phyloP scores from a whole-genome alignment of 306 rosid genomes.

The Trifolium subterraneum region DNA sequence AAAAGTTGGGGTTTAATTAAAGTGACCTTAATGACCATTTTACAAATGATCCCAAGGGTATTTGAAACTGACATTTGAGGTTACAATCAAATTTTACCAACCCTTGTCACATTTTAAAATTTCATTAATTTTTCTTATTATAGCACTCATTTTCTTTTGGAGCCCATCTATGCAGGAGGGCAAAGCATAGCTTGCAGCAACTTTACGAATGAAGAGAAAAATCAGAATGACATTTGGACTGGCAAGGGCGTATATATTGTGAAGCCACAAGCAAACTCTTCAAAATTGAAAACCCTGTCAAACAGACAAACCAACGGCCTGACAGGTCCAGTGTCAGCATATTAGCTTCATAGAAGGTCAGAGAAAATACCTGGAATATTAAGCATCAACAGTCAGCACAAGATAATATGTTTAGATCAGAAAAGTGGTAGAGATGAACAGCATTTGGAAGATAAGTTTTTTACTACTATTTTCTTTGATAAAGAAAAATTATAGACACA shows the following conservation, averaged over 20 bases:
- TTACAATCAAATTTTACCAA: background rate
- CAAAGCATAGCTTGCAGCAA: slow-evolving; percentile 24
- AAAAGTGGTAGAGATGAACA: slow-evolving; percentile 37
- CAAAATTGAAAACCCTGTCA: slow-evolving; percentile 67
- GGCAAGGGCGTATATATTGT: slow-evolving; percentile 43
- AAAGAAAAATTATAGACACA: slow-evolving; percentile 15
- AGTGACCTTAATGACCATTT: background rate
- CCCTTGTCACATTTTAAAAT: background rate
- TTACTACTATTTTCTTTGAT: background rate
- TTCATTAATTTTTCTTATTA: background rate
- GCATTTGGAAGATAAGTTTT: slow-evolving; percentile 6
- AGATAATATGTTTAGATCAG: slow-evolving; percentile 34
- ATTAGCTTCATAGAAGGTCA: slow-evolving; percentile 95
- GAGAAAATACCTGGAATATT: slow-evolving; percentile 98
- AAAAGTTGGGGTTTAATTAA: background rate
- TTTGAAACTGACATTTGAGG: background rate
- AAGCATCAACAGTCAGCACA: slow-evolving; percentile 72
- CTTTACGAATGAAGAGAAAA: slow-evolving; percentile 39
- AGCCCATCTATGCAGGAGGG: slow-evolving; percentile 27
- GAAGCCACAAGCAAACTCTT: slow-evolving; percentile 54
- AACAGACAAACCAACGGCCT: slow-evolving; percentile 90
- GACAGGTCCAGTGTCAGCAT: slow-evolving; percentile 82
- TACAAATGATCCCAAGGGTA: background rate
- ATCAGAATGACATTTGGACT: slow-evolving; percentile 45
- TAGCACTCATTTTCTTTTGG: slow-evolving; percentile 1